Evolutionary conservation across 2,329 filamentous ascomycete species (phyloP).

Genomic region (Gnomoniopsis sp.): DNA sequence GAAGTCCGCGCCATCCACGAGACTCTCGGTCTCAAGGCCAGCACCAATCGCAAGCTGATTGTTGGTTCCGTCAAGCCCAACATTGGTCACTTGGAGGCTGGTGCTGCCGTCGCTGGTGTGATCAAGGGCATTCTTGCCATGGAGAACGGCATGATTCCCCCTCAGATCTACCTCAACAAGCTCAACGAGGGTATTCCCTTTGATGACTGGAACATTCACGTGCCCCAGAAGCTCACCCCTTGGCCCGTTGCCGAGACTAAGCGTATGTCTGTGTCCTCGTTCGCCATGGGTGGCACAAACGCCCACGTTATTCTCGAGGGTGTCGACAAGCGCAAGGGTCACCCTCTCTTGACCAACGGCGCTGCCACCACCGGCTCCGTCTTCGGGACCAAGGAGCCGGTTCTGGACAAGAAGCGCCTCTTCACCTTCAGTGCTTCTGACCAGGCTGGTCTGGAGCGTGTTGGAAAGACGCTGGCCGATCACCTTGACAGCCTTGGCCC

Average conservation of each 20-base stretch:
- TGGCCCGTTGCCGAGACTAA: conserved; percentile 9
- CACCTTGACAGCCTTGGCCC: conserved; percentile 33
- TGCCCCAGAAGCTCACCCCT: conserved; percentile 9
- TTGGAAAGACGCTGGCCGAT: conserved; percentile 33
- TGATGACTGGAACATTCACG: conserved; percentile 12
- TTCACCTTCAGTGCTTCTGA: conserved; percentile 42
- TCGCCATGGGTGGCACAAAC: conserved; percentile 11
- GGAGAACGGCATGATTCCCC: conserved; percentile 37
- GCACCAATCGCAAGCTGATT: conserved; percentile 4
- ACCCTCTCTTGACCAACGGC: conserved; percentile 11
- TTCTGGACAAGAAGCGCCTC: conserved; percentile 29
- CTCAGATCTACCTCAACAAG: conserved; percentile 33
- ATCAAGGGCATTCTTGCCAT: conserved; percentile 42
- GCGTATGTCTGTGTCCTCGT: conserved; percentile 11
- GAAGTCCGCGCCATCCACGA: conserved; percentile 29
- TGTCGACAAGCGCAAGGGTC: conserved; percentile 13
- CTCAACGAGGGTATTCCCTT: conserved; percentile 13
- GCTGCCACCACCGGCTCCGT: neutral
- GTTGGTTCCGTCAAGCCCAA: conserved; percentile 35
- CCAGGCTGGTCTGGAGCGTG: conserved; percentile 26
- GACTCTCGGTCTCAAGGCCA: conserved; percentile 7
- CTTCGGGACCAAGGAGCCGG: conserved; percentile 8
- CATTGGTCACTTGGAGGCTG: conserved; percentile 42
- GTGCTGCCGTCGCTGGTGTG: conserved; percentile 38
- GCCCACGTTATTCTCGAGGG: conserved; percentile 11